A percentile compares a stretch with the other conserved stretches of the same genome.
phyloP scores from a whole-genome alignment of 2,329 filamentous ascomycete genomes.

The Xylariaceae sp. region DNA sequence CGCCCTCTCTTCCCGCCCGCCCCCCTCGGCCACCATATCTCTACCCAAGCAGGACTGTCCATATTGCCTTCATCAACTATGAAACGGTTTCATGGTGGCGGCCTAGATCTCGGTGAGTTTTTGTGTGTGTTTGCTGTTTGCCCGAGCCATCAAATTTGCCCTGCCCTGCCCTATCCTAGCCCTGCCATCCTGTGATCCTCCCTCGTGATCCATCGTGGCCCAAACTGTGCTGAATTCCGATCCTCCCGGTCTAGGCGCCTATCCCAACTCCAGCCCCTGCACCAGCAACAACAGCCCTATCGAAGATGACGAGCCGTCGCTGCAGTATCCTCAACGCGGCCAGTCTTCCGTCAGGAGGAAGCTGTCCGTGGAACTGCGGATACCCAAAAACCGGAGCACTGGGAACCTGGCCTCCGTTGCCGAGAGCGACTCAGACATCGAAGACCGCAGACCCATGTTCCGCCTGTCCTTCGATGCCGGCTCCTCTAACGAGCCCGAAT shows the following conservation, averaged over 20 bases:
- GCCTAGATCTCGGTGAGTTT: conserved; percentile 40
- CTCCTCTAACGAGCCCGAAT: conserved; percentile 59
- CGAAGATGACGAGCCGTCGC: conserved; percentile 34
- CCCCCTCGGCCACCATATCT: neutral
- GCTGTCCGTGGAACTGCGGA: conserved; percentile 43
- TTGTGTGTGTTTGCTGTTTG: conserved; percentile 4
- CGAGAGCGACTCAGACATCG: conserved; percentile 32
- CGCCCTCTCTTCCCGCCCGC: neutral
- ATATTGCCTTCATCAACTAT: conserved; percentile 36
- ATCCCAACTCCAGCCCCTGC: too few species aligned
- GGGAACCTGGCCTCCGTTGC: conserved; percentile 50
- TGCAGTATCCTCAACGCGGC: conserved; percentile 27
- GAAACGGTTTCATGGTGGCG: conserved; percentile 40
- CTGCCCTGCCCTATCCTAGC: too few species aligned
- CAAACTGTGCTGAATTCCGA: conserved; percentile 24
- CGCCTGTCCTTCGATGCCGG: conserved; percentile 75
- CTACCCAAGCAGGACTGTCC: neutral
- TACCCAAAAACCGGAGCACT: conserved; percentile 63
- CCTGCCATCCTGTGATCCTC: conserved; percentile 9
- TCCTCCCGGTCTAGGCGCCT: conserved; percentile 35
- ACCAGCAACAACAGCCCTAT: conserved; percentile 30
- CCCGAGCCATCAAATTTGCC: conserved; percentile 4
- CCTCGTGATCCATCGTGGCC: conserved; percentile 13
- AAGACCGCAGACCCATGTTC: conserved; percentile 51
- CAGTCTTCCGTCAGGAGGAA: conserved; percentile 37